phyloP scores from a whole-genome alignment of 768 basidiomycete genomes.

The Tremella fuciformis region DNA sequence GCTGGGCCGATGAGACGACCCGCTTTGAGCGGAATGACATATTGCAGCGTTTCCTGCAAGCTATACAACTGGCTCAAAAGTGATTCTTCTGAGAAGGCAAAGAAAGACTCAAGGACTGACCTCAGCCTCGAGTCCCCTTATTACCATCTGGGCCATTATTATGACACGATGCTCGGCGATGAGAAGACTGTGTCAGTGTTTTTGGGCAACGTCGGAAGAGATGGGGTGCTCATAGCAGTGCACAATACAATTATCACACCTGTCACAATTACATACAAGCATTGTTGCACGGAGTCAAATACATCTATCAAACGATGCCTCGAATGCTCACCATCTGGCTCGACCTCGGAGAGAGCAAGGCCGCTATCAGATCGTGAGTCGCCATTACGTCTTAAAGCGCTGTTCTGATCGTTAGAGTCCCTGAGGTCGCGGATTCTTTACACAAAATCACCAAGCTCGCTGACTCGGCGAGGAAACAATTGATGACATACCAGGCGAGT shows the following conservation, averaged over 20 bases:
- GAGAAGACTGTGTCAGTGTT: conserved; percentile 21
- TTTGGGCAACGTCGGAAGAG: not conserved
- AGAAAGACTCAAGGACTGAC: conserved; percentile 11
- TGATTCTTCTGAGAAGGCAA: conserved; percentile 26
- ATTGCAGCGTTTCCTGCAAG: conserved; percentile 56
- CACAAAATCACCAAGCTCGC: conserved; percentile 62
- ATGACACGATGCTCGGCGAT: conserved; percentile 57
- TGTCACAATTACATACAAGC: conserved; percentile 67
- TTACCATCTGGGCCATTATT: conserved; percentile 83
- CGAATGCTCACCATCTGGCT: conserved; percentile 92
- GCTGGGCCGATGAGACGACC: conserved; percentile 90
- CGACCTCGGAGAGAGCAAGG: conserved; percentile 71
- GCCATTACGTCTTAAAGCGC: not conserved
- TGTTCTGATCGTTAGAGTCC: not conserved
- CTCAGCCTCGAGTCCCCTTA: conserved; percentile 65
- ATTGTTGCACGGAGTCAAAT: conserved; percentile 81
- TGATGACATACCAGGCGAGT: conserved; percentile 76
- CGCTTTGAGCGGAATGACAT: conserved; percentile 69
- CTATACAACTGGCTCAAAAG: conserved; percentile 50
- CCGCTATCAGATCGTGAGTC: conserved; percentile 18
- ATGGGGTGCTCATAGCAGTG: conserved; percentile 15
- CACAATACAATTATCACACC: conserved; percentile 52
- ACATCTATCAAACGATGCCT: conserved; percentile 91
- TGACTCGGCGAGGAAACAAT: conserved; percentile 58
- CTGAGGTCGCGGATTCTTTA: conserved; percentile 41